Base-by-base conservation (phyloP, 768 basidiomycete species). In the Chalciporus pseudorubinellus region DNA sequence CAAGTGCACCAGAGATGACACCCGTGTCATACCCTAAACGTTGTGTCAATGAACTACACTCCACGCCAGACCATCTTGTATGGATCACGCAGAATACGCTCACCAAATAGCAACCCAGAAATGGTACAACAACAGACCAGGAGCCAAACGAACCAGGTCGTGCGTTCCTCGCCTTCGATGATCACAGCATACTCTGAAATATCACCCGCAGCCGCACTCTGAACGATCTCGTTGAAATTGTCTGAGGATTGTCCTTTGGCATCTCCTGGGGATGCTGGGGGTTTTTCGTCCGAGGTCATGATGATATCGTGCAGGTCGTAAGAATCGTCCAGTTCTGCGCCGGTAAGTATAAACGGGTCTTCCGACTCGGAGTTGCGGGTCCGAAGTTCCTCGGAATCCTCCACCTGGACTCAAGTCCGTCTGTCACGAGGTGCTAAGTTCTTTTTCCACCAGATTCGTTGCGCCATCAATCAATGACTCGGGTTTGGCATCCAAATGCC, bases 1-100 rank as follows among this genome's bases (percentile, higher is more conserved):
- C 85, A 29, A 91, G 74, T n/a, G 88, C 85, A 22, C 89, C 89
- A 48, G 86, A 88, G 20, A 91, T 85, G 33, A 87, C 83, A 39
- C 87, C 87, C 10, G 88, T 91, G 62, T 91, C 88, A 59, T 90
- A 91, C 21, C 88, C 87, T 89, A 52, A 16, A 21, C 42, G 33
- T 24, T 7, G 1, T 10, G 6, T 64, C 22, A 63, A 28, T 2
- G 10, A 20, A 31, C 5, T 31, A 41, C 20, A 42, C n/a, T 38
- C 14, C 22, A 7, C 31, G 29, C n/a, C 31, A 31, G 31, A 31
- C 31, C 10, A 3, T 11, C 6, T 31, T 7, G 9, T 6, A 36
- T 3, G 14, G n/a, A 16, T 5, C n/a, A n/a, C n/a, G n/a, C 39
- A 6, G 42, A 24, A 55, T 31, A 31, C 10, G 12, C 83, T 24